Evolutionary conservation across 2,329 filamentous ascomycete species (phyloP).

Genomic region (Cytospora mali): DNA sequence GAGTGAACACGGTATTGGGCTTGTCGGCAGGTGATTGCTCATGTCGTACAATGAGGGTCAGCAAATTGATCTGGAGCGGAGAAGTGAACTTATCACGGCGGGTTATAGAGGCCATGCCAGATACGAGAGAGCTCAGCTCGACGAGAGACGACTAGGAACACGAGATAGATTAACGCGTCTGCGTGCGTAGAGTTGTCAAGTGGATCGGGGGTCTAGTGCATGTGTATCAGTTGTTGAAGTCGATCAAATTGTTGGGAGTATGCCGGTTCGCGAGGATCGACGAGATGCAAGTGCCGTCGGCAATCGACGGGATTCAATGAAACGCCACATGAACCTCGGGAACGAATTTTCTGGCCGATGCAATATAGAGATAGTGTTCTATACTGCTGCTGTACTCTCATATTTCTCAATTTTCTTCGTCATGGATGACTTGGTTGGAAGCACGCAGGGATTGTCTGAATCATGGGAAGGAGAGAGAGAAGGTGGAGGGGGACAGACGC

Average conservation of each 20-base stretch:
- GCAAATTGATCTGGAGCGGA: constrained; percentile 19
- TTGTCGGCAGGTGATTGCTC: constrained; percentile 20
- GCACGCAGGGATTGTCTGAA: constrained; percentile 3
- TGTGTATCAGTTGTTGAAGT: not conserved
- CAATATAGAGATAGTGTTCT: not conserved
- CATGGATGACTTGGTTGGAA: constrained; percentile 5
- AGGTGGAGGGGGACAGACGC: no score
- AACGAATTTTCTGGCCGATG: not conserved
- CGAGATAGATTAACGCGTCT: not conserved
- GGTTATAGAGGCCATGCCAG: constrained; percentile 2
- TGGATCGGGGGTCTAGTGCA: not conserved
- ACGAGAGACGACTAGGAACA: not conserved
- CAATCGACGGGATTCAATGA: not conserved
- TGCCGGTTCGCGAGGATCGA: not conserved
- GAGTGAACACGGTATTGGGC: constrained; percentile 8
- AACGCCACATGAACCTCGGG: not conserved
- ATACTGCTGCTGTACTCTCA: not conserved
- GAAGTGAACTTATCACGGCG: constrained; percentile 4
- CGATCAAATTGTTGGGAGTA: not conserved
- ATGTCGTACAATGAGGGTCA: constrained; percentile 24
- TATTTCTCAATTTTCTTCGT: not conserved
- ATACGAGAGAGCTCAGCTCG: not conserved
- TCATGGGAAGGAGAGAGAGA: not conserved
- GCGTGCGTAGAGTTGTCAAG: not conserved
- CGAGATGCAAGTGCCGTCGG: no score